Percentiles rank a stretch among this genome's conserved stretches.
These are phyloP conservation scores for Sindora glabra DNA, from an alignment of 306 rosid species.

Conservation along the genomic window DNA sequence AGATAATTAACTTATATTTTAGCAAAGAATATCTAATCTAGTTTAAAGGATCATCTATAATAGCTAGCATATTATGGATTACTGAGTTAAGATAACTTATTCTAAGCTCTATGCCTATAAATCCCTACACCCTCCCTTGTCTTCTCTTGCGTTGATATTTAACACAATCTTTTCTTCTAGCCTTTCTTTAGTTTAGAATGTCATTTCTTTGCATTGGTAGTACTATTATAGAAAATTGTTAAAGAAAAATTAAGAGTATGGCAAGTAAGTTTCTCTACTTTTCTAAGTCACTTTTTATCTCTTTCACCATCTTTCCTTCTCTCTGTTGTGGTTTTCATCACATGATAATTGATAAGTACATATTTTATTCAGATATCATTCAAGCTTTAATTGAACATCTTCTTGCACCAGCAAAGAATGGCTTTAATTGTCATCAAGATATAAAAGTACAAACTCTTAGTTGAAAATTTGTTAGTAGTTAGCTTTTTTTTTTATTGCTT, in stretches of 20 bases:
- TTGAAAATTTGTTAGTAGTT: background rate
- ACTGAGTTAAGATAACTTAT: no score
- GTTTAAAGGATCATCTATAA: no score
- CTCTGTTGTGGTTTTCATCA: background rate
- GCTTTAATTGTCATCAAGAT: constrained; percentile 22
- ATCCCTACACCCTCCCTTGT: background rate
- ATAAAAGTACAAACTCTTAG: constrained; percentile 33
- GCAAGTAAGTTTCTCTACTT: constrained; percentile 24
- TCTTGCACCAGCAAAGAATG: constrained; percentile 10
- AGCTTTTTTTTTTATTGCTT: background rate
- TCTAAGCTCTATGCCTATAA: constrained; percentile 14
- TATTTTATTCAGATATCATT: background rate
- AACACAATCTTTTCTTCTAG: background rate
- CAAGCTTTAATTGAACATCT: constrained; percentile 26
- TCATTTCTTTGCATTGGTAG: constrained; percentile 3
- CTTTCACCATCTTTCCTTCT: background rate
- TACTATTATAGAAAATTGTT: constrained; percentile 15
- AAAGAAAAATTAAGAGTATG: constrained; percentile 23
- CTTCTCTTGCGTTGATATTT: constrained; percentile 10
- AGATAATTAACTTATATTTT: no score
- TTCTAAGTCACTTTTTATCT: background rate
- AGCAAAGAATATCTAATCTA: no score
- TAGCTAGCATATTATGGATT: no score
- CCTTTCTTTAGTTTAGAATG: constrained; percentile 12
- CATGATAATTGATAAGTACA: background rate